These are phyloP conservation scores for Lactifluus volemus DNA, from an alignment of 768 basidiomycete species.

Conservation along the genomic window DNA sequence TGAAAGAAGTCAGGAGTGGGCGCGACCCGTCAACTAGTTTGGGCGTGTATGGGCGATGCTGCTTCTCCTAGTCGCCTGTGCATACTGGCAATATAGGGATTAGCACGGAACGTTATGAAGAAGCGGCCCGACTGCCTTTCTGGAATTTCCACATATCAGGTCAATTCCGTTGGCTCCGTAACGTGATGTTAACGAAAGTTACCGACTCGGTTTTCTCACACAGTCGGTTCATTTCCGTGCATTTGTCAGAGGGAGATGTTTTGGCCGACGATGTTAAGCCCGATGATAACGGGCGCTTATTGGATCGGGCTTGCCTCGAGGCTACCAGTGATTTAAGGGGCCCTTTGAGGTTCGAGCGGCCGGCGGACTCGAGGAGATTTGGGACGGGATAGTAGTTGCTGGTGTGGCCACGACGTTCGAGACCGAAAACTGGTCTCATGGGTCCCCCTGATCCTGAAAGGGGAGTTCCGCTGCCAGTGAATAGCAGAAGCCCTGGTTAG, in stretches of 20 bases:
- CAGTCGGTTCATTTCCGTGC: not conserved
- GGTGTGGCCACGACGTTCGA: slow-evolving; percentile 1
- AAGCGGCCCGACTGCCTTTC: not conserved
- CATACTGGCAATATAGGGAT: not conserved
- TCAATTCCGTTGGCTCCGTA: no score
- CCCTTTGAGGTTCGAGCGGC: not conserved
- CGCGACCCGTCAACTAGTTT: not conserved
- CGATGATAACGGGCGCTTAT: not conserved
- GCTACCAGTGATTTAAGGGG: slow-evolving; percentile 4
- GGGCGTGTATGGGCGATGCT: not conserved
- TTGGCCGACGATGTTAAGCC: not conserved
- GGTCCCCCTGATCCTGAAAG: not conserved
- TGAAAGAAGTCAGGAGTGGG: not conserved
- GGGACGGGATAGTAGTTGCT: not conserved
- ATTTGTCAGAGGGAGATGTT: not conserved
- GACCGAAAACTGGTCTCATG: not conserved
- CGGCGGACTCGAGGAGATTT: slow-evolving; percentile 1
- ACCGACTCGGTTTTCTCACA: not conserved
- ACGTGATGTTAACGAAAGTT: not conserved
- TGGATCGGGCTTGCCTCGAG: not conserved
- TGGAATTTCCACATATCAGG: slow-evolving; percentile 2
- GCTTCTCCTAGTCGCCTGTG: not conserved
- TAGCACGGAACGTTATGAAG: not conserved
- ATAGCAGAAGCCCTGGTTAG: no score
- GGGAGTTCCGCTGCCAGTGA: not conserved